Base-by-base conservation (phyloP, 805 yeast species). In the Kodamaea lidongshanica region DNA sequence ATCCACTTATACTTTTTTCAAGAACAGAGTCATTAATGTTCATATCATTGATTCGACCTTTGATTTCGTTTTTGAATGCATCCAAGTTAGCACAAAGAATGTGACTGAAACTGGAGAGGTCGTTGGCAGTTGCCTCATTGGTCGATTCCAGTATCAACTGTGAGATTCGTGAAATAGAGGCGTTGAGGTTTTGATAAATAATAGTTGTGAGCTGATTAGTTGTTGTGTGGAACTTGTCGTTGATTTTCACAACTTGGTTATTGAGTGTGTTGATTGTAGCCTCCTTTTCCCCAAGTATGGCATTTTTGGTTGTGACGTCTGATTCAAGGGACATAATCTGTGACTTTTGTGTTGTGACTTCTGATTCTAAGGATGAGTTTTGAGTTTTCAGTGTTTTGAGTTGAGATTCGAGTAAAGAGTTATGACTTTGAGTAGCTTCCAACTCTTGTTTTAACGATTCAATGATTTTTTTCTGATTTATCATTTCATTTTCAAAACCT, bases 121-220 rank as follows among this genome's bases (percentile, higher is more conserved):
- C n/a, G n/a, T n/a, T n/a, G n/a, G n/a, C n/a, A n/a, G 8, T n/a
- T n/a, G 21, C n/a, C n/a, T 19, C 21, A 5, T 15, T 13, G 16
- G 14, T 5, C 19, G 27, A 23, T 4, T 31, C 27, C 16, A 26
- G 19, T n/a, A 21, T 30, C 12, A 32, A 17, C 6, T 28, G 25
- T 13, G 30, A 23, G 17, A 32, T 24, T 17, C 18, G 19, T 11
- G 20, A 23, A n/a, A 40, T 32, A 5, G 44, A 40, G 16, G 15
- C 33, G 15, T 25, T 33, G 18, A 40, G 22, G 16, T 38, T 37
- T 12, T 35, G 35, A 17, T 34, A 33, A 11, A 40, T 38, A 12
- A 40, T 26, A 12, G 27, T 28, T 7, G 38, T 30, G 15, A 40
- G 28, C 25, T 34, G 37, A 11, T 37, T 27, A 3, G 40, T 37